Conservation (phyloP, 73 alveolate species). For the Symbiodinium pilosum region DNA sequence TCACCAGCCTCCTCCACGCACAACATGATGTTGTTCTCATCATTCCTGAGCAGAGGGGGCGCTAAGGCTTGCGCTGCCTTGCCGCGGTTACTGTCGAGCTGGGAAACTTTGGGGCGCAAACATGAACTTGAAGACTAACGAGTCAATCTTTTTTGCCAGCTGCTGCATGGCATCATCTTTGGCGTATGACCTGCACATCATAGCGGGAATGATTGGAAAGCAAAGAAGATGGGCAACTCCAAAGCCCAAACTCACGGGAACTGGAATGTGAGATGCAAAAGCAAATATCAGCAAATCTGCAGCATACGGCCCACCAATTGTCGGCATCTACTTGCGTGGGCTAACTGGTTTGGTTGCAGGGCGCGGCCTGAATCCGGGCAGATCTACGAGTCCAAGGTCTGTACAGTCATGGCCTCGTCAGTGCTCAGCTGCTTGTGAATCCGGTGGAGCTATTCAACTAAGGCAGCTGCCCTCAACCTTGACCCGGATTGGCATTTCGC, state of each 20-base stretch:
- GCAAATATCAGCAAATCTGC: too few relatives aligned
- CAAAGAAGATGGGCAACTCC: too few relatives aligned
- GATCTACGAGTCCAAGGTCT: conserved; percentile 83
- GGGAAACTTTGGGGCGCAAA: neutral
- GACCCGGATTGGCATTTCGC: conserved; percentile 88
- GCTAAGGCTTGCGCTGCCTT: too few relatives aligned
- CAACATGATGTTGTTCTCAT: conserved; percentile 89
- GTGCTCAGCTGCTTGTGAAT: neutral
- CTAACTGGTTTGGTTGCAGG: too few relatives aligned
- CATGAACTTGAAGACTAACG: conserved; percentile 67
- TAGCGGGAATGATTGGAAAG: neutral
- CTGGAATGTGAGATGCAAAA: too few relatives aligned
- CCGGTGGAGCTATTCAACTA: neutral
- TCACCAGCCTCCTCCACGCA: conserved; percentile 95
- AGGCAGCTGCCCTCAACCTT: conserved; percentile 70
- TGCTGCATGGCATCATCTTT: conserved; percentile 82
- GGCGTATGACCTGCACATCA: conserved; percentile 76
- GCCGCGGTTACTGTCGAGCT: too few relatives aligned
- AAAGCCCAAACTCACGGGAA: too few relatives aligned
- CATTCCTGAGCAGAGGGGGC: conserved; percentile 31
- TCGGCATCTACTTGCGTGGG: too few relatives aligned
- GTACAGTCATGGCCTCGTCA: conserved; percentile 49
- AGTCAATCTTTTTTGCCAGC: conserved; percentile 87
- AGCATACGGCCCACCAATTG: too few relatives aligned
- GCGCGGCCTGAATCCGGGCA: conserved; percentile 87